Percentiles rank a stretch among this genome's conserved stretches.
phyloP scores from a whole-genome alignment of 2,329 filamentous ascomycete species.

The Sporothrix pallida region DNA sequence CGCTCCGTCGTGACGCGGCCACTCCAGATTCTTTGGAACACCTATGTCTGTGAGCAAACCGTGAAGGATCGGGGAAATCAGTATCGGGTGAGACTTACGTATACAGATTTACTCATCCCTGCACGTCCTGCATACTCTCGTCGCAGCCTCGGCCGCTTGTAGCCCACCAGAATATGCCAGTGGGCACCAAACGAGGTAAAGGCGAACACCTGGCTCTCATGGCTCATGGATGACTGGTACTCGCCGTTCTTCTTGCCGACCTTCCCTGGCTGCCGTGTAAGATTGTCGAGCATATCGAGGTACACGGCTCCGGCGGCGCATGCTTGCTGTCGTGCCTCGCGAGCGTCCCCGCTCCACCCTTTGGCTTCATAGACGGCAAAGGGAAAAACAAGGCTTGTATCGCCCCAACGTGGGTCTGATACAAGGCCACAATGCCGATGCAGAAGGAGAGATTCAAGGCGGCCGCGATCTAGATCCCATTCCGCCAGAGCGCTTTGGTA shows the following conservation, averaged over 20 bases:
- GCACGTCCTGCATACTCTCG: slow-evolving; percentile 16
- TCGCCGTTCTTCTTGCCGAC: slow-evolving; percentile 1
- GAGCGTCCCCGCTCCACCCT: slow-evolving; percentile 19
- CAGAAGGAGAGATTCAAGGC: slow-evolving; percentile 19
- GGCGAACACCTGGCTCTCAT: slow-evolving; percentile 17
- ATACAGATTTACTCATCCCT: slow-evolving; percentile 22
- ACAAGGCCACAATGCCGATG: slow-evolving; percentile 16
- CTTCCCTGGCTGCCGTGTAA: slow-evolving; percentile 19
- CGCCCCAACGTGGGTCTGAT: slow-evolving; percentile 16
- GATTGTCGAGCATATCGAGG: slow-evolving; percentile 22
- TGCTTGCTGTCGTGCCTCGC: slow-evolving; percentile 21
- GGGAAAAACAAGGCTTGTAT: slow-evolving; percentile 18
- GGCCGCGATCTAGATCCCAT: slow-evolving; percentile 20
- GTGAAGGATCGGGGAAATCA: slow-evolving; percentile 14
- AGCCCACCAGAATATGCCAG: slow-evolving; percentile 20
- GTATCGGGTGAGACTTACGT: slow-evolving; percentile 15
- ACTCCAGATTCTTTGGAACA: slow-evolving; percentile 24
- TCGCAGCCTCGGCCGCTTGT: slow-evolving; percentile 20
- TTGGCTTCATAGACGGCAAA: slow-evolving; percentile 25
- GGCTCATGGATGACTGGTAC: slow-evolving; percentile 14
- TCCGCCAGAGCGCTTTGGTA: slow-evolving; percentile 16
- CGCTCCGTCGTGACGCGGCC: slow-evolving; percentile 21
- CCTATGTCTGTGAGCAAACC: slow-evolving; percentile 9
- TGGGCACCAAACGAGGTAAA: slow-evolving; percentile 25
- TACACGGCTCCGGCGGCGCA: slow-evolving; percentile 22